Evolutionary conservation across 75 land plant species (phyloP).

Genomic region (Pinus albicaulis): DNA sequence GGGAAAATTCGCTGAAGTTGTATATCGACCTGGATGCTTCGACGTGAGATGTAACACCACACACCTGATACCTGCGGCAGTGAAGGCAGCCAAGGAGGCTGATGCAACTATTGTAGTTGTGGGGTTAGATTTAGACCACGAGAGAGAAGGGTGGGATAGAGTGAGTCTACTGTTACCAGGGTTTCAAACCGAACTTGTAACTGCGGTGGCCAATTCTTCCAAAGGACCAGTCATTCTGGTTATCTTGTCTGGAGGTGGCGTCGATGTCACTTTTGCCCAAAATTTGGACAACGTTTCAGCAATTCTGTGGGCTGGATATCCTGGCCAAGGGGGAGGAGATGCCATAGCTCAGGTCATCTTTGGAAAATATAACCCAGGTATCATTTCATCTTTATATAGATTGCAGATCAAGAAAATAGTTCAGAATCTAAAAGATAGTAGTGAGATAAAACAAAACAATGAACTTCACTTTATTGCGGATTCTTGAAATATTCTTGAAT

Average conservation of each 20-base stretch:
- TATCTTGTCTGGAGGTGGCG: conserved; percentile 29
- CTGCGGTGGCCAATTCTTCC: conserved; percentile 14
- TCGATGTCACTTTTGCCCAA: conserved; percentile 55
- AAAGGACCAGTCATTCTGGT: conserved; percentile 42
- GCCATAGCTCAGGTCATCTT: conserved; percentile 61
- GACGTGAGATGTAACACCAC: conserved; percentile 12
- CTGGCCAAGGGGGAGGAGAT: conserved; percentile 62
- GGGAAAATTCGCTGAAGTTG: not conserved
- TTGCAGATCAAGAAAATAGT: no score
- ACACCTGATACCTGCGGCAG: conserved; percentile 12
- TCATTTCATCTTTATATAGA: no score
- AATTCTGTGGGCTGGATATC: conserved; percentile 65
- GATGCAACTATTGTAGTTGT: conserved; percentile 33
- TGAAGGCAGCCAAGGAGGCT: conserved; percentile 27
- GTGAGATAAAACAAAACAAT: no score
- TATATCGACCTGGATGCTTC: conserved; percentile 33
- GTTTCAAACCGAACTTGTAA: conserved; percentile 35
- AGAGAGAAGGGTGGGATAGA: conserved; percentile 38
- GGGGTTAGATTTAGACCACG: conserved; percentile 36
- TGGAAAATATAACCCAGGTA: conserved; percentile 61
- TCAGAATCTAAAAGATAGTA: no score
- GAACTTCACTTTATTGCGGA: no score
- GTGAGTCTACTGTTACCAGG: conserved; percentile 36
- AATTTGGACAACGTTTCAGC: conserved; percentile 15
- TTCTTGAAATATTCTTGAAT: no score